Evolutionary conservation across 2,329 filamentous ascomycete species (phyloP).

Genomic region (Aspergillus quadricinctus): DNA sequence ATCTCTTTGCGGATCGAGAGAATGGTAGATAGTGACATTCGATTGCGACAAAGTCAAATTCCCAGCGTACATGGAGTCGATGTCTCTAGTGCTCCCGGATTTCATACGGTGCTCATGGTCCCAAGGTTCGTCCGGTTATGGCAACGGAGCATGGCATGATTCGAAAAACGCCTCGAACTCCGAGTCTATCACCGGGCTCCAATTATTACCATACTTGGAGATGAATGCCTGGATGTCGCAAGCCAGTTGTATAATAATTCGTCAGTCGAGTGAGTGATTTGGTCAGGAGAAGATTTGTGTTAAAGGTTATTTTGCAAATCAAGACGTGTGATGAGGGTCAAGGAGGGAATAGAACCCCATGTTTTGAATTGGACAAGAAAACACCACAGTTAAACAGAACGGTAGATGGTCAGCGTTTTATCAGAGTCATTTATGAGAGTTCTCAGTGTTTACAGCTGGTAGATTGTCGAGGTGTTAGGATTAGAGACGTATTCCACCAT

Average conservation of each 20-base stretch:
- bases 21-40: not conserved
- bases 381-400: too few relatives aligned
- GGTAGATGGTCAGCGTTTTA: too few relatives aligned
- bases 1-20: not conserved
- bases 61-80: not conserved
- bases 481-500: too few relatives aligned
- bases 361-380: too few relatives aligned
- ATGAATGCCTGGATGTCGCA: constrained; percentile 1
- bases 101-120: not conserved
- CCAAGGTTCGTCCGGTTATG: not conserved
- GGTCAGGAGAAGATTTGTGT: too few relatives aligned
- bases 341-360: too few relatives aligned
- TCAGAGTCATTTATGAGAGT: too few relatives aligned
- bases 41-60: not conserved
- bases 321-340: too few relatives aligned
- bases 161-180: constrained; percentile 1
- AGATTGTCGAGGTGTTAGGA: too few relatives aligned
- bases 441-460: too few relatives aligned
- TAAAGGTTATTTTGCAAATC: too few relatives aligned
- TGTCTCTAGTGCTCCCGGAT: not conserved
- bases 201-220: not conserved
- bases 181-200: not conserved
- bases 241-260: not conserved
- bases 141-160: not conserved
- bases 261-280: too few relatives aligned